Evolutionary conservation across 2,329 filamentous ascomycete species (phyloP).

Genomic region (Microdochium paspali): DNA sequence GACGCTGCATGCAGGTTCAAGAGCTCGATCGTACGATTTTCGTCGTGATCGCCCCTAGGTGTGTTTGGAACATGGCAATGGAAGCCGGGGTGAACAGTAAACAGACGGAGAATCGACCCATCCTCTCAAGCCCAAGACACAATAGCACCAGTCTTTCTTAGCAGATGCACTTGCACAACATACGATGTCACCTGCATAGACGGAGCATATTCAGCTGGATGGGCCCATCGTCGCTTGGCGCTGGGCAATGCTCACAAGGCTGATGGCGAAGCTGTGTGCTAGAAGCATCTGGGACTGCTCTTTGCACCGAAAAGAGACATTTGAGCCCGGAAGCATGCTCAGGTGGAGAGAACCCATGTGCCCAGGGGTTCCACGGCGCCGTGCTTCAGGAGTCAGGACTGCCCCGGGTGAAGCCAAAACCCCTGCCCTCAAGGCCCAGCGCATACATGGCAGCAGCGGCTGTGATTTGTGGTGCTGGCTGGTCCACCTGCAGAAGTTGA

Average conservation of each 20-base stretch:
- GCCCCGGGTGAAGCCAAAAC: background rate
- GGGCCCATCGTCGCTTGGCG: background rate
- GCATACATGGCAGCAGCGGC: background rate
- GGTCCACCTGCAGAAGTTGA: background rate
- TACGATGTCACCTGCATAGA: background rate
- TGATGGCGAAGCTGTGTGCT: background rate
- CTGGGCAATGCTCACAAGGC: background rate
- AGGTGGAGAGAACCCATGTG: background rate
- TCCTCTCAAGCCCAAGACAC: background rate
- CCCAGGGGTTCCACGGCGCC: background rate
- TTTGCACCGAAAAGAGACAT: too few species aligned
- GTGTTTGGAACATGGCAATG: background rate
- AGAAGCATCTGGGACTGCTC: too few species aligned
- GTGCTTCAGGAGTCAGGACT: background rate
- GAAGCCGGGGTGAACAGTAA: background rate
- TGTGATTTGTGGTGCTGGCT: background rate
- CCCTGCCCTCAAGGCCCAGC: background rate
- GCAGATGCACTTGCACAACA: background rate
- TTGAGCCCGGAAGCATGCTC: too few species aligned
- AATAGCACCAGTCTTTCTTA: background rate
- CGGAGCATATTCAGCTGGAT: background rate
- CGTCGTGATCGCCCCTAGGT: slow-evolving; percentile 3
- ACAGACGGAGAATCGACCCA: background rate
- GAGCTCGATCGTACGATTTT: slow-evolving; percentile 13
- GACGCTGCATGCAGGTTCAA: slow-evolving; percentile 9